Evolutionary conservation across 1,284 basidiomycete genomes (phyloP), one percentile per base, ranked within the genome.

Genomic region (Bjerkandera adusta): DNA sequence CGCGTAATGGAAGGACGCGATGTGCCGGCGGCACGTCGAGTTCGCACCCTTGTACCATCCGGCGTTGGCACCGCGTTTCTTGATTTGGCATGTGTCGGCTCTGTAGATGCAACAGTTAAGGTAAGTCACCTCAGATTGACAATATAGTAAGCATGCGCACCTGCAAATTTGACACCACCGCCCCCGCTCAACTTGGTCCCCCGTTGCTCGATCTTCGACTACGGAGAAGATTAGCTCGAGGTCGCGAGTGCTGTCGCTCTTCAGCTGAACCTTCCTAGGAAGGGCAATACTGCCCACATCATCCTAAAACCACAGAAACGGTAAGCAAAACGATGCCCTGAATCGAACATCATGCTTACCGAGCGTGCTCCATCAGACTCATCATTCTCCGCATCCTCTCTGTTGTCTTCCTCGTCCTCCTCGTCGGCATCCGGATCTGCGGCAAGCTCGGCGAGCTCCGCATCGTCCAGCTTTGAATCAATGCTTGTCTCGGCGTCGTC

Each of bases 11-110:
- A 3, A 3, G 10, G 24, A 13, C 2, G n/a, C 34, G 18, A 50
- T 50, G 36, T 50, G 49, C 7, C 25, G 38, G 8, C 44, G 48
- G 12, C 43, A 50, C 7, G 45, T 43, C 24, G 45, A 22, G 22
- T 50, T 50, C 6, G 7, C 2, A 2, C 49, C 49, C 13, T 11
- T 25, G 33, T 47, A 47, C 45, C 38, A 47, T 3, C 49, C 49
- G 1, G 39, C 29, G n/a, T n/a, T n/a, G n/a, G n/a, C n/a, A 16
- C 21, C 16, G 21, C 13, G 13, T 1, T 34, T 26, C 16, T 39
- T 37, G n/a, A 7, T 20, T n/a, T 8, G 7, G 27, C 33, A 20
- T 1, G 33, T 10, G 7, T 37, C 15, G n/a, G 45, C 8, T 10
- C 34, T 16, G 11, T 35, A 16, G 18, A 6, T 8, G 15, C 8